These are phyloP conservation scores for Cutaneotrichosporon sp. DNA, from an alignment of 1,284 basidiomycete species.

Conservation along the genomic window DNA sequence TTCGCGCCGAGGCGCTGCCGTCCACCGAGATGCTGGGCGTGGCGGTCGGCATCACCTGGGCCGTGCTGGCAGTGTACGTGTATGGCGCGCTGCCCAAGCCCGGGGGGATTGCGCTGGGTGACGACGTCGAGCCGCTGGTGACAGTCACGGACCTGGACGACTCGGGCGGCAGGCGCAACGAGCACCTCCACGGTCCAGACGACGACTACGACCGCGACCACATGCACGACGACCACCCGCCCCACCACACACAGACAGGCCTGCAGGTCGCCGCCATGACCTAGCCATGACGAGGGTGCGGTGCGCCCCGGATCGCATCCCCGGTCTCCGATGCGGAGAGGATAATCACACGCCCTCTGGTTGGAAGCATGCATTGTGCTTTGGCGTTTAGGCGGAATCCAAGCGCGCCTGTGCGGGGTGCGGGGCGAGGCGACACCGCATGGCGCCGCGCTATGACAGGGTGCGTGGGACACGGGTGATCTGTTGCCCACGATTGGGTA, in stretches of 20 bases:
- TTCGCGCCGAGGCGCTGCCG: constrained; percentile 19
- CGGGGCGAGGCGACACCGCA: not conserved
- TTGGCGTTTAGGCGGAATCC: not conserved
- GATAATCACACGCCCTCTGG: not conserved
- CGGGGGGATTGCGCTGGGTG: not conserved
- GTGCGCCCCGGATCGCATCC: not conserved
- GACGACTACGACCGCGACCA: not conserved
- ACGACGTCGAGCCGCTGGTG: not conserved
- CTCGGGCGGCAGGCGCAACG: not conserved
- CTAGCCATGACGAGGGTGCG: not conserved
- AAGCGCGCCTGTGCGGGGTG: constrained; percentile 1
- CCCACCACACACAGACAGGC: no score
- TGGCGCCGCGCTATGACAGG: not conserved
- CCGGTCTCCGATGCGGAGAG: no score
- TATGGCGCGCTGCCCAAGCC: constrained; percentile 26
- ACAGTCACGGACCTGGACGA: constrained; percentile 12
- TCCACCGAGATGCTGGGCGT: constrained; percentile 29
- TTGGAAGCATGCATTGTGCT: not conserved
- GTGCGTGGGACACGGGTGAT: no score
- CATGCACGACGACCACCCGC: not conserved
- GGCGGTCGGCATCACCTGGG: constrained; percentile 31
- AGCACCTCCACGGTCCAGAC: not conserved
- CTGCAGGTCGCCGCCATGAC: not conserved
- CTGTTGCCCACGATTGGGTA: no score
- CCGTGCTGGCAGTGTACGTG: constrained; percentile 27